Evolutionary conservation across 2,329 filamentous ascomycete genomes (phyloP), one percentile per base, ranked within the genome.

Genomic region (Ophiostoma sp.): DNA sequence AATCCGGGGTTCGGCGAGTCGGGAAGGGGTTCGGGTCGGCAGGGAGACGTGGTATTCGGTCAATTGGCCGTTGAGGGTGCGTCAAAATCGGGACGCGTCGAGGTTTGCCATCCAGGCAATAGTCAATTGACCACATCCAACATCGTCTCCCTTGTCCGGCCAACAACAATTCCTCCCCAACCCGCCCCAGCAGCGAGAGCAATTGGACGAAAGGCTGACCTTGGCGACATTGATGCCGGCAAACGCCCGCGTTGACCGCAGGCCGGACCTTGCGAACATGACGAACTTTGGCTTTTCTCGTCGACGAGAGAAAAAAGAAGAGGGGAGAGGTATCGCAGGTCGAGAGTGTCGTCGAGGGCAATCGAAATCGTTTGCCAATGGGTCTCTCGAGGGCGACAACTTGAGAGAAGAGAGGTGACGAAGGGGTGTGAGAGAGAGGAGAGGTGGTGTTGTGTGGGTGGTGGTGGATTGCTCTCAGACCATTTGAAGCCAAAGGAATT

Each of bases 181-280:
- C 39, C 8, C 6, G 45, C 25, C 42, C 42, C 66, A 19, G 45
- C 17, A 11, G 28, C 45, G 8, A 22, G 19, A 11, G 45, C 39
- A 36, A 68, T 33, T 45, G 22, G 31, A 22, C 19, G 66, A 69
- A 31, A 19, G 11, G 70, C 74, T 71, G 31, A 93, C 94, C 91
- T 91, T 93, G 82, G 91, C 87, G 81, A 91, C 85, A 83, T 89
- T 89, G 83, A 90, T 87, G 84, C 91, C 88, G 87, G 91, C 92
- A 87, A 94, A 88, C 82, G 92, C 89, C 90, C 94, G 94, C 90
- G 92, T 89, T 84, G 93, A 91, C 88, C 94, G 94, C 89, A 97
- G 87, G 86, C 90, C 90, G 86, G 94, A 94, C 89, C 94, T 93
- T 87, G 93, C 92, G 89, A 98, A 91, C 95, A 98, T 98, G 83